Percentiles rank a stretch among this genome's conserved stretches.
phyloP scores from a whole-genome alignment of 495 filamentous ascomycete genomes.

The Staphylotrichum tortipilum region DNA sequence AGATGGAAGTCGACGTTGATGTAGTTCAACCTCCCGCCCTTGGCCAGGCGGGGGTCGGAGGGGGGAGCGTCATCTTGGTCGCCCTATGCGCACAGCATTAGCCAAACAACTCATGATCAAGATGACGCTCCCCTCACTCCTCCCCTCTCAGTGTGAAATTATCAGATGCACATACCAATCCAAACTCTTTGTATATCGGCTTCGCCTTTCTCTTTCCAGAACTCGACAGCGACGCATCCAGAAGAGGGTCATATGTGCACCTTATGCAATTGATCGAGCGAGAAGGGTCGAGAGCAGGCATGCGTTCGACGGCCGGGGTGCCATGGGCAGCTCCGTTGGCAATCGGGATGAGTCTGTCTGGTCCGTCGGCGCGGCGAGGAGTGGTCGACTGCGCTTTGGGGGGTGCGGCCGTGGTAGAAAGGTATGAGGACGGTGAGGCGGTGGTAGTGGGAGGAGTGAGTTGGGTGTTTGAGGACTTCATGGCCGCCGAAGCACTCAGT shows the following conservation, averaged over 20 bases:
- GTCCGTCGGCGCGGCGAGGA: slow-evolving; percentile 20
- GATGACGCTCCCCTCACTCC: slow-evolving; percentile 51
- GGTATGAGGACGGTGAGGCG: slow-evolving; percentile 64
- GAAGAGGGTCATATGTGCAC: slow-evolving; percentile 61
- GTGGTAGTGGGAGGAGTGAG: slow-evolving; percentile 69
- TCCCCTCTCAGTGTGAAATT: slow-evolving; percentile 27
- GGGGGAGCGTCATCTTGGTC: slow-evolving; percentile 59
- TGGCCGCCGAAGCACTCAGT: slow-evolving; percentile 40
- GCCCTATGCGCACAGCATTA: slow-evolving; percentile 42
- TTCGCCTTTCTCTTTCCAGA: slow-evolving; percentile 60
- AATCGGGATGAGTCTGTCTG: slow-evolving; percentile 15
- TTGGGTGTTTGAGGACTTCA: slow-evolving; percentile 41
- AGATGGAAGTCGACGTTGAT: slow-evolving; percentile 59
- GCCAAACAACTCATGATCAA: slow-evolving; percentile 41
- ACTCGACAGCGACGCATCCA: slow-evolving; percentile 43
- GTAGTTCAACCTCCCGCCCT: slow-evolving; percentile 46
- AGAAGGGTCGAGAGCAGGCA: slow-evolving; percentile 52
- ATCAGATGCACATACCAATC: slow-evolving; percentile 50
- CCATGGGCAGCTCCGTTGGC: slow-evolving; percentile 30
- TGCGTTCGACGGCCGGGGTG: slow-evolving; percentile 41
- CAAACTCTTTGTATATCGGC: slow-evolving; percentile 63
- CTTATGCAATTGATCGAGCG: slow-evolving; percentile 58
- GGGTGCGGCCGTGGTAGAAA: slow-evolving; percentile 23
- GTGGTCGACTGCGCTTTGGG: slow-evolving; percentile 33
- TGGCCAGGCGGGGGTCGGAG: slow-evolving; percentile 67